Percentiles rank a stretch among this genome's conserved stretches.
phyloP scores from a whole-genome alignment of 2,329 filamentous ascomycete genomes.

The Sporothrix mexicana region DNA sequence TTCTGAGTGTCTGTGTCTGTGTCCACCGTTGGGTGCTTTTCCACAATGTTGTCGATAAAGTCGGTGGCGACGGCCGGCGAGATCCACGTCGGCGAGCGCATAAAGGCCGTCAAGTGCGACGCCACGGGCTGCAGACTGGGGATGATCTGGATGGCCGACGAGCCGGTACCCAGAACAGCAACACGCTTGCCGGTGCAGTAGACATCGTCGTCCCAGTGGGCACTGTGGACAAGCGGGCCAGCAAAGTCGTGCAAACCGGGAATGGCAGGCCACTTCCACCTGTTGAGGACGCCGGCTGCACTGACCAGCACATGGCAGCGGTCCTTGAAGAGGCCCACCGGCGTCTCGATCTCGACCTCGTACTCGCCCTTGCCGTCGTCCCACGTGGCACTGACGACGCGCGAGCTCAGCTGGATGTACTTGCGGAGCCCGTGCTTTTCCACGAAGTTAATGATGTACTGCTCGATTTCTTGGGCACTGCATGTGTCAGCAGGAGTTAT shows the following conservation, averaged over 20 bases:
- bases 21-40: too few relatives aligned
- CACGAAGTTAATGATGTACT: slow-evolving; percentile 45
- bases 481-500: too few relatives aligned
- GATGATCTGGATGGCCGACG: slow-evolving; percentile 44
- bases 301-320: slow-evolving; percentile 36
- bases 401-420: slow-evolving; percentile 49
- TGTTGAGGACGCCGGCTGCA: slow-evolving; percentile 38
- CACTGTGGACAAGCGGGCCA: slow-evolving; percentile 43
- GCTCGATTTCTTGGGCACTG: slow-evolving; percentile 36
- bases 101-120: background rate
- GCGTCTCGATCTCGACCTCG: slow-evolving; percentile 40
- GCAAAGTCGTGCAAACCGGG: slow-evolving; percentile 44
- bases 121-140: slow-evolving; percentile 37
- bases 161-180: slow-evolving; percentile 44
- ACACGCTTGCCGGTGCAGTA: slow-evolving; percentile 41
- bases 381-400: slow-evolving; percentile 46
- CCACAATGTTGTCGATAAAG: slow-evolving; percentile 8
- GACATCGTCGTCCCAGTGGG: slow-evolving; percentile 40
- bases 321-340: slow-evolving; percentile 36
- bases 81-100: slow-evolving; percentile 22
- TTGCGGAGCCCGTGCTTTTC: slow-evolving; percentile 46
- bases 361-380: slow-evolving; percentile 50
- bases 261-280: slow-evolving; percentile 41
- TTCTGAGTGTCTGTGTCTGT: background rate
- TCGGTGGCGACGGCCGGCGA: slow-evolving; percentile 5